Percentiles rank a stretch among this genome's conserved stretches.
Conservation (phyloP, 2,329 filamentous ascomycete species). For the Trichoderma arundinaceum region DNA sequence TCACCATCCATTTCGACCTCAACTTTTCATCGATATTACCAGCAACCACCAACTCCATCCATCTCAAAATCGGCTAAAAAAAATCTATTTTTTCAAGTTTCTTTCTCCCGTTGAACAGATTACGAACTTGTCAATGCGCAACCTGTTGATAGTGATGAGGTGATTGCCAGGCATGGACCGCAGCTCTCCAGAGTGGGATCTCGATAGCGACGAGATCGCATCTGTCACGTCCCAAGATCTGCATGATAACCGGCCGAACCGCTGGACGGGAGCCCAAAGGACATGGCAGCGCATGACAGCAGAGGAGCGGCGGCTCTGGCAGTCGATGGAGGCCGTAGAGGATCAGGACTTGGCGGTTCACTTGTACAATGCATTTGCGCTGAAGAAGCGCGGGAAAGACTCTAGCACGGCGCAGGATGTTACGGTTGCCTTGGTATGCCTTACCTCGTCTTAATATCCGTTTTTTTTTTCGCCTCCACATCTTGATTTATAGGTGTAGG, state of each 20-base stretch:
- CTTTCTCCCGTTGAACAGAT: neutral
- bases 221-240: slow-evolving; percentile 56
- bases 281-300: slow-evolving; percentile 71
- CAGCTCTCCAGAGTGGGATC: slow-evolving; percentile 45
- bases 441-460: neutral
- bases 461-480: neutral
- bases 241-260: slow-evolving; percentile 66
- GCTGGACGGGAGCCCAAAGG: slow-evolving; percentile 68
- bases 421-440: slow-evolving; percentile 41
- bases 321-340: slow-evolving; percentile 66
- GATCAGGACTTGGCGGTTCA: slow-evolving; percentile 74
- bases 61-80: neutral
- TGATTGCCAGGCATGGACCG: slow-evolving; percentile 22
- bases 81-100: neutral
- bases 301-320: slow-evolving; percentile 66
- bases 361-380: slow-evolving; percentile 76
- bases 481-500: neutral
- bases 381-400: slow-evolving; percentile 56
- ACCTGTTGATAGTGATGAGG: neutral
- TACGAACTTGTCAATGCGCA: neutral
- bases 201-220: slow-evolving; percentile 54
- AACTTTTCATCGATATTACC: neutral
- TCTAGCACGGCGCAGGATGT: slow-evolving; percentile 39
- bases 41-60: neutral
- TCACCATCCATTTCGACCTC: slow-evolving; percentile 12